Evolutionary conservation across 2,329 filamentous ascomycete genomes (phyloP), one percentile per base, ranked within the genome.

Genomic region (Cordyceps farinosa): DNA sequence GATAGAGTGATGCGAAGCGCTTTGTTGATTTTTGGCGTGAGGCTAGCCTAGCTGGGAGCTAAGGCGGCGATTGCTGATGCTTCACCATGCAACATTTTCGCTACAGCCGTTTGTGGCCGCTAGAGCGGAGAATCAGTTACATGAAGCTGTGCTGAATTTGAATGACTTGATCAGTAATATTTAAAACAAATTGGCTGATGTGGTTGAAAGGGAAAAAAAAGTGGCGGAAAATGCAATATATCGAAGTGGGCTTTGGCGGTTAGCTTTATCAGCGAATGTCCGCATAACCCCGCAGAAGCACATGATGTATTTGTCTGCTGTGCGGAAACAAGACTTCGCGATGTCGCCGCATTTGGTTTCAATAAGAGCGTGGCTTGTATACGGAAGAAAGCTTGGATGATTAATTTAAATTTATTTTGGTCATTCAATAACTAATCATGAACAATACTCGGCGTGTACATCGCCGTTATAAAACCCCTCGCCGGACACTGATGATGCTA

Each of bases 281-380:
- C 56, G 56, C 47, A 59, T 59, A 59, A 50, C 47, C 56, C 36
- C 56, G 56, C 56, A 42, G 9, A 27, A 15, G 42, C 9, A 15
- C 6, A 17, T 10, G 0, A 9, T n/a, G n/a, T n/a, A 48, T 6
- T 27, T 29, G 45, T 48, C 22, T 48, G 27, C 45, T 13, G 51
- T 13, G 36, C 34, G 11, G 42, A 15, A 36, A 15, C n/a, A n/a
- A 34, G 3, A n/a, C n/a, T 47, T 29, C 40, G 54, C 15, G 29
- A 15, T 27, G 22, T 38, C 32, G 55, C 55, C 30, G 42, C 17
- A 13, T 58, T 58, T 58, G 32, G 13, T 13, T 22, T 22, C n/a
- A 11, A 38, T 7, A n/a, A 3, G 27, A 38, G 9, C 27, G 10
- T 36, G 11, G n/a, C 9, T 15, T 27, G 38, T 15, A 29, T 22